A percentile compares a stretch with the other conserved stretches of the same genome.
Evolutionary conservation across 2,329 filamentous ascomycete genomes (phyloP).

Genomic region (Keithomyces neogunnii): DNA sequence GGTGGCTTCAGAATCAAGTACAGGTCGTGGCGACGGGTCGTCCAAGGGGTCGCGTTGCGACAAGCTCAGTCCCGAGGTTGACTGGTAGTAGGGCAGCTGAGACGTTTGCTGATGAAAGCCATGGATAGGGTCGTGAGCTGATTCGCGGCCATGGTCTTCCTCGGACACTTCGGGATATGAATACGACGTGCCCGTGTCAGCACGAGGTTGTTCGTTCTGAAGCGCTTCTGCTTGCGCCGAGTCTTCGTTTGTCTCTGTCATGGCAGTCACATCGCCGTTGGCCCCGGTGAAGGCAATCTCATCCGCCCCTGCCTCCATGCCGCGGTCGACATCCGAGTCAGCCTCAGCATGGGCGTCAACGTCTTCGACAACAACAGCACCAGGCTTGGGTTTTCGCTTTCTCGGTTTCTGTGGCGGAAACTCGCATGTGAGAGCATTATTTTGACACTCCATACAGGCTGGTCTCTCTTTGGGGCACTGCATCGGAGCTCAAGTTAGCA

Average conservation of each 20-base stretch:
- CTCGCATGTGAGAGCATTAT: conserved; percentile 24
- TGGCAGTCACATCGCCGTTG: conserved; percentile 9
- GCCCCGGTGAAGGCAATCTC: conserved; percentile 4
- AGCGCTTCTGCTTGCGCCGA: neutral
- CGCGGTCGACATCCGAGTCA: conserved; percentile 6
- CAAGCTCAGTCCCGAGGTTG: conserved; percentile 16
- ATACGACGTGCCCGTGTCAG: conserved; percentile 8
- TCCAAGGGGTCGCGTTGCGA: conserved; percentile 14
- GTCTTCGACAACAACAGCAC: conserved; percentile 8
- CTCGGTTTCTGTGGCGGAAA: conserved; percentile 27
- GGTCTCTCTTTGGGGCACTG: conserved; percentile 34
- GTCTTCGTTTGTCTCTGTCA: conserved; percentile 4
- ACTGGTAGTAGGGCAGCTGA: conserved; percentile 19
- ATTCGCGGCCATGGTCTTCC: conserved; percentile 8
- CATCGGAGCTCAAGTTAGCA: conserved; percentile 10
- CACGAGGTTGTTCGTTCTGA: neutral
- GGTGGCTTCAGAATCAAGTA: conserved; percentile 6
- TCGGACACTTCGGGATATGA: conserved; percentile 21
- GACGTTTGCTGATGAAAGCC: conserved; percentile 11
- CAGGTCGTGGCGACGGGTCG: neutral
- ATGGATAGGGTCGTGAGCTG: conserved; percentile 11
- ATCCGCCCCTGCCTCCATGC: conserved; percentile 8
- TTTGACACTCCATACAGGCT: conserved; percentile 28
- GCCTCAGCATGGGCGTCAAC: neutral
- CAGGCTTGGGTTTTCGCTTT: conserved; percentile 15